Evolutionary conservation across 495 filamentous ascomycete species (phyloP).

Genomic region (Podospora didyma): DNA sequence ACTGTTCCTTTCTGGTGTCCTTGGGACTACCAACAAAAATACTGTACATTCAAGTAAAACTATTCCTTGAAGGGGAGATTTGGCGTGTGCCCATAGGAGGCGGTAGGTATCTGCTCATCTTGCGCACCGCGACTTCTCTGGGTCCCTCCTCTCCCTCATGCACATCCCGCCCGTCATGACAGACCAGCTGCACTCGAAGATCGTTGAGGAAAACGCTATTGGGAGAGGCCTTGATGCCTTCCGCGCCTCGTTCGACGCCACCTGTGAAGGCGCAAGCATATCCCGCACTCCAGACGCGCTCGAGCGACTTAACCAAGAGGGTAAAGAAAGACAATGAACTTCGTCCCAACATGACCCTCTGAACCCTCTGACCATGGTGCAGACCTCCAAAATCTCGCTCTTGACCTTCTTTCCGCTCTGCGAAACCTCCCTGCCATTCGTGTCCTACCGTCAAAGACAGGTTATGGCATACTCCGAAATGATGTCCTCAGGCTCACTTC

Average conservation of each 20-base stretch:
- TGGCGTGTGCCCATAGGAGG: background rate
- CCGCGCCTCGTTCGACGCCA: constrained; percentile 25
- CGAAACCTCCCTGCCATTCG: constrained; percentile 23
- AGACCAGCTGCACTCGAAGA: constrained; percentile 17
- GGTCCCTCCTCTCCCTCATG: background rate
- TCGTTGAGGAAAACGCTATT: constrained; percentile 33
- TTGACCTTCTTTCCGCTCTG: constrained; percentile 19
- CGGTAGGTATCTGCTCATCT: too few species aligned
- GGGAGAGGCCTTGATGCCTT: constrained; percentile 32
- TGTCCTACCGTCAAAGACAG: constrained; percentile 22
- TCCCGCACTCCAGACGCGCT: constrained; percentile 21
- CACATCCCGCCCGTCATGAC: constrained; percentile 16
- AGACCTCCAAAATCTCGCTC: constrained; percentile 19
- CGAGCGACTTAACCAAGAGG: constrained; percentile 26
- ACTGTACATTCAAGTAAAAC: too few species aligned
- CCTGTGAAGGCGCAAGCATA: constrained; percentile 19
- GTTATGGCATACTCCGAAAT: constrained; percentile 16
- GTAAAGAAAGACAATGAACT: constrained; percentile 19
- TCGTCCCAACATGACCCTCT: constrained; percentile 11
- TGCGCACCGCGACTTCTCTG: too few species aligned
- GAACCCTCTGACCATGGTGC: constrained; percentile 18
- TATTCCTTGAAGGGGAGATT: too few species aligned
- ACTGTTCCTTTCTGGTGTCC: too few species aligned
- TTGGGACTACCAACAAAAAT: too few species aligned
- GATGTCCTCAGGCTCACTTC: constrained; percentile 24